Evolutionary conservation across 2,329 filamentous ascomycete genomes (phyloP).

Genomic region (Cordyceps militaris): DNA sequence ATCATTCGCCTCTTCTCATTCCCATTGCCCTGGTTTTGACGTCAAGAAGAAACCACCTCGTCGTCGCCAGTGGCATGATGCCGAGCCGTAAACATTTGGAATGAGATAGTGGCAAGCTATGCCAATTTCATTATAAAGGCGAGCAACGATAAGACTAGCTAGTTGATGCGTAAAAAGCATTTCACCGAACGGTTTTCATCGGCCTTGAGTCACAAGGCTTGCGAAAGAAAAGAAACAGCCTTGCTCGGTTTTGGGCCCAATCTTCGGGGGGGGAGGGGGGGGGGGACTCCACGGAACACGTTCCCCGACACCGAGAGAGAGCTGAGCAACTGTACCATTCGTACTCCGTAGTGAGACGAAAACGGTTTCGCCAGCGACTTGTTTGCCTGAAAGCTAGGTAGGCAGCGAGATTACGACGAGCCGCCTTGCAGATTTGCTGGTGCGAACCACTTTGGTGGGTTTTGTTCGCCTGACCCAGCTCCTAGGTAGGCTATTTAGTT

Average conservation of each 20-base stretch:
- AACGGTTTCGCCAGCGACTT: not conserved
- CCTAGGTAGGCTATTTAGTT: no score
- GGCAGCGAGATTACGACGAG: not conserved
- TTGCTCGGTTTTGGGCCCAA: conserved; percentile 1
- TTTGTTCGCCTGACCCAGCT: not conserved
- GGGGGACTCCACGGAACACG: not conserved
- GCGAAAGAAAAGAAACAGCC: conserved; percentile 4
- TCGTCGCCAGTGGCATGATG: not conserved
- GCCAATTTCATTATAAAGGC: not conserved
- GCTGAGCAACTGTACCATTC: not conserved
- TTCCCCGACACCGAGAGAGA: not conserved
- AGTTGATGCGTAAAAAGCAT: not conserved
- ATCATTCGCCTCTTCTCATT: not conserved
- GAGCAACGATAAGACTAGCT: not conserved
- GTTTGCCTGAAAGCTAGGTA: not conserved
- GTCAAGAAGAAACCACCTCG: not conserved
- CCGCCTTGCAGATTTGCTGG: not conserved
- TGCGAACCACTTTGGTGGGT: conserved; percentile 7
- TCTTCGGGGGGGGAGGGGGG: no score
- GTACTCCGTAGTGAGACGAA: no score
- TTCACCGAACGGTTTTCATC: not conserved
- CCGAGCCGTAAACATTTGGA: no score
- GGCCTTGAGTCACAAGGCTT: conserved; percentile 3
- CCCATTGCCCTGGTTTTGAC: not conserved
- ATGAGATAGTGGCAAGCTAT: not conserved